These are phyloP conservation scores for Mycena amicta DNA, from an alignment of 768 basidiomycete species.

Conservation along the genomic window DNA sequence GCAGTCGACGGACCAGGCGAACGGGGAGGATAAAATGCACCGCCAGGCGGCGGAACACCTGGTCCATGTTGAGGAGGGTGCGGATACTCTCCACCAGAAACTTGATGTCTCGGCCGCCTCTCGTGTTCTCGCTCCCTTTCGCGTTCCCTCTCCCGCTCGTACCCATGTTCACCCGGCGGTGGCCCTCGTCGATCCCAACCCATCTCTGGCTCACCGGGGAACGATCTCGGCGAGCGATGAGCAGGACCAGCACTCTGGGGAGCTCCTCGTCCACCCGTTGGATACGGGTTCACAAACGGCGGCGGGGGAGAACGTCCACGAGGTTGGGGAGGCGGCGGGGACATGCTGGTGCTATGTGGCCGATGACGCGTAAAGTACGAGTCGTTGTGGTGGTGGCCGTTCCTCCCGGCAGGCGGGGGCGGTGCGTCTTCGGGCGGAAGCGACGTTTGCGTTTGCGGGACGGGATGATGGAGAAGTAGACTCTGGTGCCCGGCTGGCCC, in stretches of 20 bases:
- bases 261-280: conserved; percentile 30
- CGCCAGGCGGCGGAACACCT: no score
- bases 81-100: conserved; percentile 39
- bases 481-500: conserved; percentile 60
- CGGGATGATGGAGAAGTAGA: conserved; percentile 68
- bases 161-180: conserved; percentile 59
- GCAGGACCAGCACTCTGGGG: conserved; percentile 45
- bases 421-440: conserved; percentile 56
- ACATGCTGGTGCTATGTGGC: conserved; percentile 59
- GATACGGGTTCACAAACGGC: conserved; percentile 38
- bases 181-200: conserved; percentile 63
- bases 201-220: conserved; percentile 54
- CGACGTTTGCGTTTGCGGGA: conserved; percentile 53
- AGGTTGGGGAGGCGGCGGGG: conserved; percentile 53
- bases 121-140: conserved; percentile 34
- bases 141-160: conserved; percentile 28
- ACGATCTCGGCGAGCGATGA: conserved; percentile 65
- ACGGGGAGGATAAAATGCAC: conserved; percentile 45
- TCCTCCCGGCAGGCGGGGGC: conserved; percentile 33
- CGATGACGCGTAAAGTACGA: conserved; percentile 57
- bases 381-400: conserved; percentile 49
- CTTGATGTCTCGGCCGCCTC: conserved; percentile 41
- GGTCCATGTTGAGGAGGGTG: conserved; percentile 17
- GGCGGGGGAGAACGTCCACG: conserved; percentile 57
- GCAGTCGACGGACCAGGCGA: conserved; percentile 36